Base-by-base conservation (phyloP, 1,139 yeast genomes). In the Blastobotrys indianensis region DNA sequence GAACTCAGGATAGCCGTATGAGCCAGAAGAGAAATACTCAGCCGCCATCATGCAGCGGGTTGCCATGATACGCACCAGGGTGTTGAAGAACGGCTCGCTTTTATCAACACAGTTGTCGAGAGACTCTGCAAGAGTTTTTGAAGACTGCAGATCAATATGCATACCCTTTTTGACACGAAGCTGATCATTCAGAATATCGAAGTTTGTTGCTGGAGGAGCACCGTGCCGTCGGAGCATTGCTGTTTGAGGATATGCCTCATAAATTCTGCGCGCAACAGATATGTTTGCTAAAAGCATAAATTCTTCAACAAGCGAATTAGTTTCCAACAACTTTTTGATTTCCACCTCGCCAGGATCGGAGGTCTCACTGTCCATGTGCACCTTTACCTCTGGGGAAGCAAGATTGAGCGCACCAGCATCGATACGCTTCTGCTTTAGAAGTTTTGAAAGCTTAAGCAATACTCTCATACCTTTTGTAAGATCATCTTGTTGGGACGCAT, bases 21-120 rank as follows among this genome's bases (percentile, higher is more conserved):
- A 79, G n/a, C 99, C 98, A 0, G 96, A 79, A 6, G 95, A 82
- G 72, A 94, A 94, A 64, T 94, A 94, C 61, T 92, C 97, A 1
- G 99, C 99, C 2, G 98, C 96, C 85, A 88, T 86, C 98, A 94
- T 94, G 69, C 98, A 92, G 61, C 99, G 77, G 0, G 99, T 94
- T 5, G 97, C 94, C 95, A 92, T 85, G 54, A 94, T 92, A 67
- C 99, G 82, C 8, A 92, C 76, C 58, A 94, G 74, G 0, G 97
- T 92, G 67, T 94, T 94, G 75, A 94, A 88, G 61, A 87, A 94
- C 5, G 90, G 84, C 63, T 92, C 98, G 0, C 76, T 62, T 20
- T 81, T 76, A 64, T 92, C 97, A 31, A 71, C 77, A 66, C 96
- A 87, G 51, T 85, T 75, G 62, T 94, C 98, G 47, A 94, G 73